Percentiles rank a stretch among this genome's conserved stretches.
Evolutionary conservation across 192 early-diverging fungal genomes (phyloP).

Genomic region (Linnemannia zychae): DNA sequence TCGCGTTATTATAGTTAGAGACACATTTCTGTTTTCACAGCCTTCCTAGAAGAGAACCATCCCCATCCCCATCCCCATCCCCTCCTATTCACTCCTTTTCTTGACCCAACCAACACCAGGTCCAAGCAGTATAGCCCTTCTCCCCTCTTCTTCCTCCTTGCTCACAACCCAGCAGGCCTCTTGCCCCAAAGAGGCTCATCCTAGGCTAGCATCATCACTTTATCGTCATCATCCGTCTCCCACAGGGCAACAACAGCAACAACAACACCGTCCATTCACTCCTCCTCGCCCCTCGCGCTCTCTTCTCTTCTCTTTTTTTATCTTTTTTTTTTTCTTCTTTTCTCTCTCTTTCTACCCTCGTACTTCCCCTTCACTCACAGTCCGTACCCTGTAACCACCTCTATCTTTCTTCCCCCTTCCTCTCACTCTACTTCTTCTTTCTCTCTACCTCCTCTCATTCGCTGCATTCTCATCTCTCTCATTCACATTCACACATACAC

Average conservation of each 20-base stretch:
- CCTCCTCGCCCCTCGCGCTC: no score
- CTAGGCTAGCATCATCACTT: no score
- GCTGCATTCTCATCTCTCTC: not conserved
- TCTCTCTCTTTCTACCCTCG: no score
- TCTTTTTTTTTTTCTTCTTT: no score
- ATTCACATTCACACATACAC: no score
- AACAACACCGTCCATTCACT: no score
- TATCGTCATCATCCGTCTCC: not conserved
- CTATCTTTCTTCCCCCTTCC: not conserved
- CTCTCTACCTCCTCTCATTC: not conserved
- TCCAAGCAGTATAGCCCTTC: not conserved
- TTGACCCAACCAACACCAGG: not conserved
- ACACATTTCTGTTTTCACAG: no score
- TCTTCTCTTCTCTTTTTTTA: not conserved
- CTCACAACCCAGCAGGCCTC: not conserved
- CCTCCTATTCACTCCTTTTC: constrained; percentile 9
- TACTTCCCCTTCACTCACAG: no score
- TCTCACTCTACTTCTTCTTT: not conserved
- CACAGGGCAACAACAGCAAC: not conserved
- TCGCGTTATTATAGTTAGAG: no score
- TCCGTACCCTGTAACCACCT: not conserved
- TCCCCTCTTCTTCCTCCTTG: not conserved
- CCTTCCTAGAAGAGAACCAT: no score
- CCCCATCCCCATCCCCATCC: no score
- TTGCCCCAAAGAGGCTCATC: not conserved